These are phyloP conservation scores for Cenchrus fungigraminus DNA, from an alignment of 176 grass and related monocot genomes.

Conservation along the genomic window DNA sequence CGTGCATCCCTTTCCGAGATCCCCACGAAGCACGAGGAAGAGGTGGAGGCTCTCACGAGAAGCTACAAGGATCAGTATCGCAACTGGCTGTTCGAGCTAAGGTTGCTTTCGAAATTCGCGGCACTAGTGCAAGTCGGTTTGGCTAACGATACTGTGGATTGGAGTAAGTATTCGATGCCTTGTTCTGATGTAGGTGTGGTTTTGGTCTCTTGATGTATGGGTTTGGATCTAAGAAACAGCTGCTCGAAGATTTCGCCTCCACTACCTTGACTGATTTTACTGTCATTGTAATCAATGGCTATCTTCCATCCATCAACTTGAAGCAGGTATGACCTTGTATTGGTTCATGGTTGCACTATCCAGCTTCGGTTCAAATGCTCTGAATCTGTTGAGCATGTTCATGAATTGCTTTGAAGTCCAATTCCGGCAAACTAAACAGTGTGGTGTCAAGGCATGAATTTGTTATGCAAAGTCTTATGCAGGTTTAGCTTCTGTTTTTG, in stretches of 20 bases:
- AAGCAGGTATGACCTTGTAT: slow-evolving; percentile 67
- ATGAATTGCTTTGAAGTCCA: neutral
- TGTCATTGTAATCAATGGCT: slow-evolving; percentile 89
- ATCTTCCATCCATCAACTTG: slow-evolving; percentile 80
- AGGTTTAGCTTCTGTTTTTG: neutral
- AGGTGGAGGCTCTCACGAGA: slow-evolving; percentile 52
- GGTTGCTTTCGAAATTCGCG: slow-evolving; percentile 31
- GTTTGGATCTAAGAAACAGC: slow-evolving; percentile 87
- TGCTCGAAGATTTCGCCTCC: slow-evolving; percentile 91
- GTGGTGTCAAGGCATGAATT: neutral
- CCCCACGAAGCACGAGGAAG: slow-evolving; percentile 71
- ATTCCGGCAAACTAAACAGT: neutral
- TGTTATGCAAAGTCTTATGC: neutral
- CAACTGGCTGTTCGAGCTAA: slow-evolving; percentile 95
- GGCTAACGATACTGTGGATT: neutral
- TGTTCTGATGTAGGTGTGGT: slow-evolving; percentile 55
- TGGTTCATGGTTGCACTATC: neutral
- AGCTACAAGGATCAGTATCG: slow-evolving; percentile 76
- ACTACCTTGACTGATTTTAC: slow-evolving; percentile 66
- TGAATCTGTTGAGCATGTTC: slow-evolving; percentile 1
- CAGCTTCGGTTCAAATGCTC: neutral
- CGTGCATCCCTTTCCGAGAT: slow-evolving; percentile 61
- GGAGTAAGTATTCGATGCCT: neutral
- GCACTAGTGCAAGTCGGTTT: neutral
- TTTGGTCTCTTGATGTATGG: slow-evolving; percentile 93